Base-by-base conservation (phyloP, 495 filamentous ascomycete species). In the Friedmanniomyces simplex region DNA sequence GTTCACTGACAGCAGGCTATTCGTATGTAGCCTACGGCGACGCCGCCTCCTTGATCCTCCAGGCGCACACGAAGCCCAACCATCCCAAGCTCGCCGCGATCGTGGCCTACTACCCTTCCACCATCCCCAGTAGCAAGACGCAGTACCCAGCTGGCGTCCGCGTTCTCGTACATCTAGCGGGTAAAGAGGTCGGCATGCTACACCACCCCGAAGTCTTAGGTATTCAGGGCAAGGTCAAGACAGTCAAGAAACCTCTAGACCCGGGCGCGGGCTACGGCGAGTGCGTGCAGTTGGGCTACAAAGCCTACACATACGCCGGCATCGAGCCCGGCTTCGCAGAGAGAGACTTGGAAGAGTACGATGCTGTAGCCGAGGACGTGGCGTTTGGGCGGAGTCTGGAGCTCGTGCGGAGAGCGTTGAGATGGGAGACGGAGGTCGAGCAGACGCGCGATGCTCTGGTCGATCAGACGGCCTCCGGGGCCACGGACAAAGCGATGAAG, bases 401-500 rank as follows among this genome's bases (percentile, higher is more conserved):
- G 5, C 57, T 62, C 30, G 70, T 74, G 11, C 55, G 73, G 47
- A 78, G 74, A 58, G 84, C 76, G 0, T 86, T 87, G 62, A 71
- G 74, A 4, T 71, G 76, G 25, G 78, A 86, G 39, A 71, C 74
- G 0, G 81, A 85, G 57, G 55, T 85, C 20, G 84, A 87, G 58
- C 70, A 62, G 16, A 71, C 76, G 4, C 76, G 79, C 70, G 85
- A 88, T 51, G 69, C 79, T 28, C 79, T 86, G 62, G 60, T 79
- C 11, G 78, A 83, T 56, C 68, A 79, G 80, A 68, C 63, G 74
- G 66, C 20, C 30, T 43, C 50, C 12, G n/a, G 28, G 3, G 69
- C 76, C 2, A 76, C 78, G 72, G 82, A 87, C 50, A 71, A 80
- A 39, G 79, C 84, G 63, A 55, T 79, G 14, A 76, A 82, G 57